These are phyloP conservation scores for Phytopythium litorale DNA, from an alignment of 352 stramenopile species.

Conservation along the genomic window DNA sequence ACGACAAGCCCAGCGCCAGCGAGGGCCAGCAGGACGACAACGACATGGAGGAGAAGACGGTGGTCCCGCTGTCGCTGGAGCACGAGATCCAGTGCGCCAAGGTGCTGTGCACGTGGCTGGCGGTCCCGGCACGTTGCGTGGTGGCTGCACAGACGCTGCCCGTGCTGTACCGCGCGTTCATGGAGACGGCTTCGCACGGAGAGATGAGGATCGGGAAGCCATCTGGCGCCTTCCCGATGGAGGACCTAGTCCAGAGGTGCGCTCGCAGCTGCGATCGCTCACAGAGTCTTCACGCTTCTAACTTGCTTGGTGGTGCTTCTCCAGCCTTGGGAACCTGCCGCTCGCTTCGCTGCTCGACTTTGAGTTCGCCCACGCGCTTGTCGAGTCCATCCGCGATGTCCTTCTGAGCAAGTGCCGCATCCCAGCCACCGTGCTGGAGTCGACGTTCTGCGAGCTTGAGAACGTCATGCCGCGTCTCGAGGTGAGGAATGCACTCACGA, in stretches of 20 bases:
- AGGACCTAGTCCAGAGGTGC: constrained; percentile 28
- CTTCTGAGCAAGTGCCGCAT: constrained; percentile 32
- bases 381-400: constrained; percentile 62
- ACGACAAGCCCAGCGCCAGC: background rate
- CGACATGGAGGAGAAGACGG: constrained; percentile 30
- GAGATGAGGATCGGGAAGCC: constrained; percentile 16
- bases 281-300: background rate
- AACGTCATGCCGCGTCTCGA: constrained; percentile 55
- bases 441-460: constrained; percentile 34
- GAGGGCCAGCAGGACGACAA: constrained; percentile 12
- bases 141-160: constrained; percentile 34
- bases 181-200: constrained; percentile 10
- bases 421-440: constrained; percentile 18
- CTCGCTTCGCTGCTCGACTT: constrained; percentile 41
- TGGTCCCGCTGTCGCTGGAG: constrained; percentile 13
- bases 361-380: constrained; percentile 39
- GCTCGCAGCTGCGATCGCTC: background rate
- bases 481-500: constrained; percentile 18
- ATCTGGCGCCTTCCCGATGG: constrained; percentile 20
- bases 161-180: constrained; percentile 31
- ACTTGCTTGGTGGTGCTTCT: background rate
- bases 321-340: constrained; percentile 35
- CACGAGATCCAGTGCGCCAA: constrained; percentile 33
- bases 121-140: constrained; percentile 17
- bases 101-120: constrained; percentile 40